Conservation (phyloP, 371 early-diverging fungal genomes). For the Lichtheimia ornata region DNA sequence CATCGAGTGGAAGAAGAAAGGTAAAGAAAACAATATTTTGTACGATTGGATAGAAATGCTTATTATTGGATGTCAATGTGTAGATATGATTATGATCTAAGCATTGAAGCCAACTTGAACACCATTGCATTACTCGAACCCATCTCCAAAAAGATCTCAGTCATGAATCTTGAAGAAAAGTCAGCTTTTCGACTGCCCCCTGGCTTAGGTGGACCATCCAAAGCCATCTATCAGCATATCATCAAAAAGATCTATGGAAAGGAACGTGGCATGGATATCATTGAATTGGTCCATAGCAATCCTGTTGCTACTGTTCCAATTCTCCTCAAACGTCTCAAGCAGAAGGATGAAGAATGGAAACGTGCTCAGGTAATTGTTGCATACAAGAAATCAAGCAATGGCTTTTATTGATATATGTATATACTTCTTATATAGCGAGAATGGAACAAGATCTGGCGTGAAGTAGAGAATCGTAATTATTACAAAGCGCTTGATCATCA, state of each 20-base stretch:
- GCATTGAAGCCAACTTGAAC: conserved; percentile 92
- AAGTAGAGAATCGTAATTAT: conserved; percentile 90
- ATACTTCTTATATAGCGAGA: conserved; percentile 68
- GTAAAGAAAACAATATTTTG: conserved; percentile 7
- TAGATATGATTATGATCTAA: conserved; percentile 96
- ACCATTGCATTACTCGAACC: conserved; percentile 93
- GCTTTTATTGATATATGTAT: not conserved
- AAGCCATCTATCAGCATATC: conserved; percentile 86
- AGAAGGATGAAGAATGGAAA: conserved; percentile 98
- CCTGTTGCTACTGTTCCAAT: conserved; percentile 95
- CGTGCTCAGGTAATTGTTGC: conserved; percentile 31
- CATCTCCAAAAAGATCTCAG: conserved; percentile 71
- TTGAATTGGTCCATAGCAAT: conserved; percentile 90
- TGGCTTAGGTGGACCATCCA: conserved; percentile 82
- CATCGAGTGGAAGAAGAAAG: conserved; percentile 98
- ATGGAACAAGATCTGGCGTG: conserved; percentile 97
- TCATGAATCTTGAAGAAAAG: conserved; percentile 85
- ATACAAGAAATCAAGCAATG: not conserved
- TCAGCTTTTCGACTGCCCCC: conserved; percentile 67
- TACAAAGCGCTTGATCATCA: conserved; percentile 97
- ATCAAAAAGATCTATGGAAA: conserved; percentile 92
- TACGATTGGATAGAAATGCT: not conserved
- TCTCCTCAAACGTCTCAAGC: conserved; percentile 94
- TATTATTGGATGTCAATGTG: conserved; percentile 49
- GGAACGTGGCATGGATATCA: conserved; percentile 86